These are phyloP conservation scores for Candida xyloterini DNA, from an alignment of 805 yeast genomes.

Conservation along the genomic window DNA sequence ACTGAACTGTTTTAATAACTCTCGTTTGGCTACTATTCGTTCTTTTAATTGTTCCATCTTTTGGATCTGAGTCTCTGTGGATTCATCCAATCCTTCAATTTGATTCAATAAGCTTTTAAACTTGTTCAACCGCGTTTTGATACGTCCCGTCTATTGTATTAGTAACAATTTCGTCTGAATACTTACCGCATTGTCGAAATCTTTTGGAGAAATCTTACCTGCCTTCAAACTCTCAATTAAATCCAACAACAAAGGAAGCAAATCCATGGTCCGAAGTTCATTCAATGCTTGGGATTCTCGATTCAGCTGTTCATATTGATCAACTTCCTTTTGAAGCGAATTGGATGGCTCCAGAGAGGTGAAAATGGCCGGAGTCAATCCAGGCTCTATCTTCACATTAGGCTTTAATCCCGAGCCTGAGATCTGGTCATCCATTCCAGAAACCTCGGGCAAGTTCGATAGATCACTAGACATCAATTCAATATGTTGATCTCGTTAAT, in stretches of 20 bases:
- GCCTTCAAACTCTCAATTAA: slow-evolving; percentile 38
- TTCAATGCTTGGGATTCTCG: slow-evolving; percentile 25
- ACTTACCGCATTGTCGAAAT: slow-evolving; percentile 41
- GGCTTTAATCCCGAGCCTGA: slow-evolving; percentile 7
- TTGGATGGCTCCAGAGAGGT: slow-evolving; percentile 9
- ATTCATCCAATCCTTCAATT: slow-evolving; percentile 44
- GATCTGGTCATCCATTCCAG: slow-evolving; percentile 10
- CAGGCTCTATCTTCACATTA: slow-evolving; percentile 7
- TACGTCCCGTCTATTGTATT: slow-evolving; percentile 38
- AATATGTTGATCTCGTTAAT: neutral
- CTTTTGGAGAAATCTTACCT: slow-evolving; percentile 41
- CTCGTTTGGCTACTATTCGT: slow-evolving; percentile 31
- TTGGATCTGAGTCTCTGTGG: slow-evolving; percentile 36
- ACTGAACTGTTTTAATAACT: slow-evolving; percentile 22
- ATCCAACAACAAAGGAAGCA: slow-evolving; percentile 40
- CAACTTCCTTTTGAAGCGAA: slow-evolving; percentile 15
- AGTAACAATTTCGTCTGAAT: neutral
- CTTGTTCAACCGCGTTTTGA: slow-evolving; percentile 39
- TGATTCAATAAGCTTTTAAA: slow-evolving; percentile 37
- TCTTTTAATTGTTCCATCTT: slow-evolving; percentile 34
- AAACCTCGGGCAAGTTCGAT: slow-evolving; percentile 8
- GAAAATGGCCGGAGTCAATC: slow-evolving; percentile 4
- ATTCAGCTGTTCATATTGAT: slow-evolving; percentile 19
- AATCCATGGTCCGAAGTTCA: slow-evolving; percentile 35
- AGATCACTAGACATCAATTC: slow-evolving; percentile 2